These are phyloP conservation scores for Penicillium longicatenatum DNA, from an alignment of 495 filamentous ascomycete genomes.

Conservation along the genomic window DNA sequence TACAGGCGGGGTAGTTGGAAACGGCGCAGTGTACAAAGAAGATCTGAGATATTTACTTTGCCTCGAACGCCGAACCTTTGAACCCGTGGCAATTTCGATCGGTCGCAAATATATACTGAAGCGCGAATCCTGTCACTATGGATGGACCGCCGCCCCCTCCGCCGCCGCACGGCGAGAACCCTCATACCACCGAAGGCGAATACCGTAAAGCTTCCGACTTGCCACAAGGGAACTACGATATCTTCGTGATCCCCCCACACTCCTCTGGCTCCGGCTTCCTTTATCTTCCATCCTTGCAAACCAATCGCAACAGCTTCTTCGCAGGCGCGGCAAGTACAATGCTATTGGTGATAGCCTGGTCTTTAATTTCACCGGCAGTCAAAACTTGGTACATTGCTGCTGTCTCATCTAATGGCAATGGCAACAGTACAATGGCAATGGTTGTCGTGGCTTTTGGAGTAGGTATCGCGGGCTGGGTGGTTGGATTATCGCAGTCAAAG, in stretches of 20 bases:
- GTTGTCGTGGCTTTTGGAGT: constrained; percentile 62
- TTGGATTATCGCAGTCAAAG: constrained; percentile 65
- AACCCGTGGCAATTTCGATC: constrained; percentile 2
- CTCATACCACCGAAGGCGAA: constrained; percentile 53
- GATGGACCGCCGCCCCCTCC: constrained; percentile 60
- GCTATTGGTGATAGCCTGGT: constrained; percentile 63
- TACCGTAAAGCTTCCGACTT: constrained; percentile 60
- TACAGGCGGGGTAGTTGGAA: neutral
- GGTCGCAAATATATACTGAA: neutral
- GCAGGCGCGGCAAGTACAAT: constrained; percentile 79
- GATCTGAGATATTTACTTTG: neutral
- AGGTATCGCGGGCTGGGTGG: constrained; percentile 75
- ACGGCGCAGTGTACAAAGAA: neutral
- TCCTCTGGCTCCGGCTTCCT: constrained; percentile 88
- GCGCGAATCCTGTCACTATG: constrained; percentile 29
- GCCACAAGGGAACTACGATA: constrained; percentile 87
- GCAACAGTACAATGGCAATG: constrained; percentile 60
- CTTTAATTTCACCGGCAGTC: constrained; percentile 67
- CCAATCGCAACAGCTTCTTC: constrained; percentile 86
- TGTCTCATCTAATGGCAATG: constrained; percentile 34
- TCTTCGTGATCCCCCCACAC: constrained; percentile 96
- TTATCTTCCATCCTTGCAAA: constrained; percentile 85
- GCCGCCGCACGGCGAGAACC: constrained; percentile 70
- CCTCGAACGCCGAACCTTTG: neutral
- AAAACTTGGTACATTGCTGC: constrained; percentile 67